Conservation (phyloP, 345 rosid genomes). For the Conringia planisiliqua region DNA sequence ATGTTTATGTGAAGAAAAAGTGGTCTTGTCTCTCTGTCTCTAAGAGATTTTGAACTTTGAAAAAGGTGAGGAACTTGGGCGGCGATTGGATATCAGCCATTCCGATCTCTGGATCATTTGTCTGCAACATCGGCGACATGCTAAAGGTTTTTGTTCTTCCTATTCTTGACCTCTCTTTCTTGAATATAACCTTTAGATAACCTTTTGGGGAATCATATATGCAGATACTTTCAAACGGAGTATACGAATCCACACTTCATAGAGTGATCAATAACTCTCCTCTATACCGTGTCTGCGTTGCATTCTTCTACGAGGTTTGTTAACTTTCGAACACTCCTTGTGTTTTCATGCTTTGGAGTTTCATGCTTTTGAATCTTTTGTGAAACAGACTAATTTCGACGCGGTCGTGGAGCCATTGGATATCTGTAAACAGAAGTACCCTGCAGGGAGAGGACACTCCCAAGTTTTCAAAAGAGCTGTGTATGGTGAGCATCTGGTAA, state of each 20-base stretch:
- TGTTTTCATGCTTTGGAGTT: neutral
- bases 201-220: neutral
- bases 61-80: constrained; percentile 68
- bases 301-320: constrained; percentile 84
- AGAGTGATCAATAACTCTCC: constrained; percentile 61
- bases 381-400: constrained; percentile 59
- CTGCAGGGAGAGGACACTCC: constrained; percentile 31
- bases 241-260: constrained; percentile 78
- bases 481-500: constrained; percentile 81
- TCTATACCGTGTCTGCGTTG: constrained; percentile 58
- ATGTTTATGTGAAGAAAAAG: neutral
- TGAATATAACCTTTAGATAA: neutral
- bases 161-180: neutral
- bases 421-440: constrained; percentile 43
- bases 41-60: neutral
- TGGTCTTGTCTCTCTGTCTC: neutral
- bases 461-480: constrained; percentile 54
- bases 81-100: constrained; percentile 90
- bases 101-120: constrained; percentile 79
- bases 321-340: neutral
- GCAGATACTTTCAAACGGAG: constrained; percentile 79
- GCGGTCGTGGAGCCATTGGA: constrained; percentile 77
- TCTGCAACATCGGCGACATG: constrained; percentile 96
- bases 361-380: neutral
- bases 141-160: constrained; percentile 49